Conservation (phyloP, 2,329 filamentous ascomycete genomes). For the Fusarium sp. region DNA sequence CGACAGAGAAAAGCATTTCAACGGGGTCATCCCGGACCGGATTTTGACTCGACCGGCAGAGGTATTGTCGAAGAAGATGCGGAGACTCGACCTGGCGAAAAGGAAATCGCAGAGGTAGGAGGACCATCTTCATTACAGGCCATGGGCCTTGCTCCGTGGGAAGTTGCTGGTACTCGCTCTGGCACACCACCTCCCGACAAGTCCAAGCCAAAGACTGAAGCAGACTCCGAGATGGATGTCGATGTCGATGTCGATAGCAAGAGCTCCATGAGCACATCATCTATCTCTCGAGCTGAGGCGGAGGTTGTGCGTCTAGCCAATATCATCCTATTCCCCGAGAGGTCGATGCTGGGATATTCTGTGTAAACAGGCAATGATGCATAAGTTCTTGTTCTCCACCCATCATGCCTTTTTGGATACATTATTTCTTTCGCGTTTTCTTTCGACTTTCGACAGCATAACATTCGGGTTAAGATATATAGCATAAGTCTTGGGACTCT, state of each 20-base stretch:
- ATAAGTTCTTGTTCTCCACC: background rate
- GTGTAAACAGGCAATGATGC: conserved; percentile 31
- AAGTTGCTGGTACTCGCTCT: conserved; percentile 50
- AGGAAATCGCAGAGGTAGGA: conserved; percentile 63
- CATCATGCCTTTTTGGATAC: background rate
- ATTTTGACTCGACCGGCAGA: conserved; percentile 66
- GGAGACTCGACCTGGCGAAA: conserved; percentile 61
- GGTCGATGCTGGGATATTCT: conserved; percentile 52
- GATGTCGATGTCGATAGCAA: conserved; percentile 42
- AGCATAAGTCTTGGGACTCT: background rate
- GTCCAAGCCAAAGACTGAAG: conserved; percentile 40
- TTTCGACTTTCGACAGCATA: background rate
- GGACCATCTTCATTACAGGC: conserved; percentile 64
- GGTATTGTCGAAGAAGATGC: conserved; percentile 62
- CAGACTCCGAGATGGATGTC: conserved; percentile 46
- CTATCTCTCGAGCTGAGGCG: conserved; percentile 57
- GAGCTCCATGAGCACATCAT: conserved; percentile 43
- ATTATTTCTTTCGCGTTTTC: background rate
- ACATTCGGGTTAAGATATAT: background rate
- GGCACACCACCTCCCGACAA: conserved; percentile 45
- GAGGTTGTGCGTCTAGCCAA: conserved; percentile 67
- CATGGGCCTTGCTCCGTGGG: conserved; percentile 69
- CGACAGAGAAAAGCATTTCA: conserved; percentile 68
- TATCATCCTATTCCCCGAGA: conserved; percentile 67
- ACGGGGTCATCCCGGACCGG: conserved; percentile 64